Evolutionary conservation across 208 protist genomes (phyloP).

Genomic region (Acanthamoeba castellanii): DNA sequence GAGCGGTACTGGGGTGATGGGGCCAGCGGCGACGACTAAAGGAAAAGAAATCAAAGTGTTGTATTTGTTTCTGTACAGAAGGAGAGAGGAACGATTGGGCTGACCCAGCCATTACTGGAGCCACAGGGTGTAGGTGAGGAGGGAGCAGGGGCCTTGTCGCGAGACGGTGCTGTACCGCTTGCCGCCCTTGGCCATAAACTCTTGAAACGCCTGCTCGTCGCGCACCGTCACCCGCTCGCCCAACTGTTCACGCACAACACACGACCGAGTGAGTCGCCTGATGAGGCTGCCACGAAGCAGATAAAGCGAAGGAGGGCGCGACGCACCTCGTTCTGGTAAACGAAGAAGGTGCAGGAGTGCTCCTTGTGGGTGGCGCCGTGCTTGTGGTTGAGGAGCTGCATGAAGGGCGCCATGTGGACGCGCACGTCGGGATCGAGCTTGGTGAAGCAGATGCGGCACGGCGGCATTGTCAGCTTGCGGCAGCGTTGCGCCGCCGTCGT

Average conservation of each 20-base stretch:
- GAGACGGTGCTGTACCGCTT: constrained; percentile 29
- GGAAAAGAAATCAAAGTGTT: no score
- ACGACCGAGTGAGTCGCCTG: not conserved
- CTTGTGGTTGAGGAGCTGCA: not conserved
- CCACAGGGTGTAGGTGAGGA: constrained; percentile 20
- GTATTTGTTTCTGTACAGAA: no score
- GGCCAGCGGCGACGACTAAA: no score
- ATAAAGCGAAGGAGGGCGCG: not conserved
- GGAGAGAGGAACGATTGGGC: no score
- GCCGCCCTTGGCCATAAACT: constrained; percentile 5
- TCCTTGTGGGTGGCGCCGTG: constrained; percentile 56
- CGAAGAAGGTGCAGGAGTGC: not conserved
- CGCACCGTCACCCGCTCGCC: not conserved
- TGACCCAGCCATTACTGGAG: not conserved
- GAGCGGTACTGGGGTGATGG: not conserved
- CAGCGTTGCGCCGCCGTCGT: not conserved
- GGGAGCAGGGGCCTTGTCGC: not conserved
- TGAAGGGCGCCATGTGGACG: not conserved
- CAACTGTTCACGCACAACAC: not conserved
- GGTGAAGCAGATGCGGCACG: constrained; percentile 51
- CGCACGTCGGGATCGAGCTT: constrained; percentile 17
- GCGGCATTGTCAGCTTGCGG: constrained; percentile 60
- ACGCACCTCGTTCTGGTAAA: not conserved
- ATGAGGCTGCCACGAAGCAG: not conserved
- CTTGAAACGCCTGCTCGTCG: not conserved